phyloP scores from a whole-genome alignment of 1,139 yeast genomes.

The Sugiyamaella japonica region DNA sequence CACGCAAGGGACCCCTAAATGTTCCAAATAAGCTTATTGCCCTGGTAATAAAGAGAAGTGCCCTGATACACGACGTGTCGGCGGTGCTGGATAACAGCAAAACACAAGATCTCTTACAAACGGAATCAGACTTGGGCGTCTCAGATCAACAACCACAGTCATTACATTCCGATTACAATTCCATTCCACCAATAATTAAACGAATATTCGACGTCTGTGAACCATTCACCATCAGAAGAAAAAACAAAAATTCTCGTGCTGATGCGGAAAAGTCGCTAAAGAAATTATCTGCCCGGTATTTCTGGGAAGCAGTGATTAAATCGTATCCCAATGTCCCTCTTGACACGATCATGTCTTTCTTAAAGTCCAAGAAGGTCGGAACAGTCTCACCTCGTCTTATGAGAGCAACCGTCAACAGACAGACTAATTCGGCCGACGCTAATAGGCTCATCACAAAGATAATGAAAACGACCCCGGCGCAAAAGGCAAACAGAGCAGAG shows the following conservation, averaged over 20 bases:
- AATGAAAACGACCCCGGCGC: not conserved
- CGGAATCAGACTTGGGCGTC: not conserved
- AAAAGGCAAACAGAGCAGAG: not conserved
- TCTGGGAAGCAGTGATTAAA: constrained; percentile 13
- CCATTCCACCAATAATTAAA: constrained; percentile 3
- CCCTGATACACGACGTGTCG: not conserved
- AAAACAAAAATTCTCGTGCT: not conserved
- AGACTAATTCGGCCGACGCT: not conserved
- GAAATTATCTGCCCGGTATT: constrained; percentile 1
- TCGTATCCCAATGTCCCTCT: not conserved
- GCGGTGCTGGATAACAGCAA: not conserved
- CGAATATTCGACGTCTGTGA: constrained; percentile 1
- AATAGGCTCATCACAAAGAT: not conserved
- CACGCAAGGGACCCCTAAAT: constrained; percentile 5
- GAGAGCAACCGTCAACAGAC: constrained; percentile 6
- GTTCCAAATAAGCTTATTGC: constrained; percentile 4
- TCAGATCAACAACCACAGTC: not conserved
- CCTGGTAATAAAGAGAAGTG: constrained; percentile 4
- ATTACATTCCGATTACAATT: not conserved
- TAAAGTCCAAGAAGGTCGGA: not conserved
- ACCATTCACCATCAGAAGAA: constrained; percentile 6
- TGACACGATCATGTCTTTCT: constrained; percentile 1
- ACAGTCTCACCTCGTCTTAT: constrained; percentile 1
- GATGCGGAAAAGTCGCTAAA: not conserved
- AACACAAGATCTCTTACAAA: not conserved